Base-by-base conservation (phyloP, 352 stramenopile species). In the Phytopythium montanum region DNA sequence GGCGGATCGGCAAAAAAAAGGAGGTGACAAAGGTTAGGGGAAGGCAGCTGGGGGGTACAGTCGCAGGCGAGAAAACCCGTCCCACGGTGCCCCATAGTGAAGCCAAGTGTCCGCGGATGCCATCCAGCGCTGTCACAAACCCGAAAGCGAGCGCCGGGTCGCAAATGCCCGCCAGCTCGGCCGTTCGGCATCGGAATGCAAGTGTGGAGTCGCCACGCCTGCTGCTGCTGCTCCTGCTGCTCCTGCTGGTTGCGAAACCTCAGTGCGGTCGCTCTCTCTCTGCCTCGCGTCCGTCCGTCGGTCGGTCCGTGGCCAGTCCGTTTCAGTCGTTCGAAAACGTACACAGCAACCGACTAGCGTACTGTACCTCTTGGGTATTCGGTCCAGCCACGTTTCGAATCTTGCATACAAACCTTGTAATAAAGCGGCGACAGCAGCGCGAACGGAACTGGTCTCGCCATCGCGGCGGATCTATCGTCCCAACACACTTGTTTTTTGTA, bases 1-100 rank as follows among this genome's bases (percentile, higher is more conserved):
- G 9, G 13, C 16, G 48, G 48, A 54, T 54, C 48, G 48, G 48
- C n/a, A n/a, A n/a, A 54, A 54, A 54, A 54, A 36, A 54, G 48
- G 48, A 59, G 48, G 29, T 25, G 16, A 28, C 14, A 16, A 31
- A 21, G 38, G 38, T 5, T 48, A 45, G 52, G 34, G 16, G 52
- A 34, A 34, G 52, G 52, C 52, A 58, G 34, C 39, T 58, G 52
- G 14, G 44, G 23, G 42, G n/a, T 23, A 5, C 42, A 50, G 21
- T 50, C 42, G 42, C 42, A 50, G 42, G 44, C 44, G 44, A 51
- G 44, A 51, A 51, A 51, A 51, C 44, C n/a, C 44, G 44, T 51
- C 44, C 44, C 44, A 51, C 44, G 31, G 23, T 51, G 23, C 23
- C 44, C 1, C 21, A 51, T 51, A 51, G 23, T 51, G 21, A 51